Base-by-base conservation (phyloP, 176 grass and related monocot genomes). In the Avena eriantha region DNA sequence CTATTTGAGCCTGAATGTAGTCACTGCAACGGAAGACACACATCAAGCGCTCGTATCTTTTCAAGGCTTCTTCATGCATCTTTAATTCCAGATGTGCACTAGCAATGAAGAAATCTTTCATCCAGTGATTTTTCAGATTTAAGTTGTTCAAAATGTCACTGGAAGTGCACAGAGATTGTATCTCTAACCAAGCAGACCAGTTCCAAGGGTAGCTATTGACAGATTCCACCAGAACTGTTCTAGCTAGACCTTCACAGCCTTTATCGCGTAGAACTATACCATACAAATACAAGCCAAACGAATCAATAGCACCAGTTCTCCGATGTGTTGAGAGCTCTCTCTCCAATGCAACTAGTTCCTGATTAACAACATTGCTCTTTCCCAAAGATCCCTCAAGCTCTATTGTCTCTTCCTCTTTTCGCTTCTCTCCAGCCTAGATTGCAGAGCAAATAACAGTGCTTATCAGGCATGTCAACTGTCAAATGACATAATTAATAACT, bases 101-200 rank as follows among this genome's bases (percentile, higher is more conserved):
- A 63, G 97, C 90, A 84, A 99, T 91, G 82, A 96, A 99, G 77
- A 99, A 96, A 80, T 99, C 97, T 82, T 99, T 99, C 94, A 99
- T 97, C 97, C 97, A 99, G 73, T 97, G 94, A 81, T 99, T 99
- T 80, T 94, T 99, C 54, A 99, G 70, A 88, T 90, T 93, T 84
- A 99, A 89, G 50, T 89, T 94, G 77, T 91, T 91, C 77, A 99
- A 76, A 85, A 93, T 87, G 36, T 99, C 94, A 75, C 87, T 87
- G 17, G 84, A 94, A 76, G 92, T 96, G 77, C 92, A 94, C 41
- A 99, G 60, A 84, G 89, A 91, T 57, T 91, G 92, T 65, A 99
- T 81, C 82, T 99, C 97, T 81, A 84, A 93, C 97, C 97, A 99
- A 73, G 97, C 97, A 49, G 87, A 91, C 97, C 97, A 99, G 85